Evolutionary conservation across 2,329 filamentous ascomycete genomes (phyloP).

Genomic region (Huntiella omanensis): DNA sequence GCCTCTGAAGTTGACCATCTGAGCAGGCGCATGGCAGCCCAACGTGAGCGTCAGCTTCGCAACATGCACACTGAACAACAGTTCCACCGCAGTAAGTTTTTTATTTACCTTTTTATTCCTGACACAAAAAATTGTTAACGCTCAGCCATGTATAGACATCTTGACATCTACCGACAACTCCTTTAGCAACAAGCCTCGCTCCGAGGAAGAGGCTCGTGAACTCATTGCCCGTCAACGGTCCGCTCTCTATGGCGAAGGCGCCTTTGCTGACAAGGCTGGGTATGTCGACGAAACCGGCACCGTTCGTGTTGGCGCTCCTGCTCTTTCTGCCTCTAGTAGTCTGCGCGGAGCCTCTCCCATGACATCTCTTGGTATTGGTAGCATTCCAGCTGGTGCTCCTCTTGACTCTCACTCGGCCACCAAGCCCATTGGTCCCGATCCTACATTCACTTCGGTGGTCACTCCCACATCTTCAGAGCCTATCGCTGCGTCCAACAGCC

Average conservation of each 20-base stretch:
- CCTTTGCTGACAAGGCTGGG: slow-evolving; percentile 46
- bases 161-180: slow-evolving; percentile 22
- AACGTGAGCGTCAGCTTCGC: slow-evolving; percentile 95
- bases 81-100: slow-evolving; percentile 88
- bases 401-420: slow-evolving; percentile 24
- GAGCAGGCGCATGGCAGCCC: slow-evolving; percentile 96
- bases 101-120: neutral
- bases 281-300: slow-evolving; percentile 51
- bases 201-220: slow-evolving; percentile 88
- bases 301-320: slow-evolving; percentile 46
- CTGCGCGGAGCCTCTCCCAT: slow-evolving; percentile 64
- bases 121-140: neutral
- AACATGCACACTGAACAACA: slow-evolving; percentile 99
- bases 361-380: slow-evolving; percentile 38
- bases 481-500: slow-evolving; percentile 43
- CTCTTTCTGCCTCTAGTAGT: slow-evolving; percentile 41
- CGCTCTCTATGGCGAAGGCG: slow-evolving; percentile 68
- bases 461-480: slow-evolving; percentile 5
- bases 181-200: slow-evolving; percentile 53
- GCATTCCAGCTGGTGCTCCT: slow-evolving; percentile 18
- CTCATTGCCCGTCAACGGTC: slow-evolving; percentile 90
- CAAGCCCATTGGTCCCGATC: slow-evolving; percentile 19
- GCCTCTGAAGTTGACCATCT: slow-evolving; percentile 98
- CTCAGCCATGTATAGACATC: slow-evolving; percentile 23
- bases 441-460: neutral